These are phyloP conservation scores for Mycena vitilis DNA, from an alignment of 768 basidiomycete genomes.

Conservation along the genomic window DNA sequence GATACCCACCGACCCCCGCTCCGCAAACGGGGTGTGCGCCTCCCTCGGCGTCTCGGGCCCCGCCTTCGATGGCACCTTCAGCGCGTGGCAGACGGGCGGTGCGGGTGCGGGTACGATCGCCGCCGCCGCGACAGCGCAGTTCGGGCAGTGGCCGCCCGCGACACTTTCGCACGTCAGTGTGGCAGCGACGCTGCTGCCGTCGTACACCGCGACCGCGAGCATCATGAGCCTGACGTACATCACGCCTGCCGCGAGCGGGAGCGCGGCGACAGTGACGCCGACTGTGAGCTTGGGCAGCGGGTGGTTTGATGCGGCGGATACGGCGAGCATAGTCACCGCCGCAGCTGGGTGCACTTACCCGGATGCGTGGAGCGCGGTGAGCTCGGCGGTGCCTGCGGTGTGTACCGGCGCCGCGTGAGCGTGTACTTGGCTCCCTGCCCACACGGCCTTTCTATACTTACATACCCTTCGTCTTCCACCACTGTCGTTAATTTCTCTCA, in stretches of 20 bases:
- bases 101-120: conserved; percentile 5
- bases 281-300: not conserved
- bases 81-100: conserved; percentile 3
- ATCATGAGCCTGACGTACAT: not conserved
- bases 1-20: conserved; percentile 9
- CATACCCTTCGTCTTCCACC: not conserved
- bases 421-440: not conserved
- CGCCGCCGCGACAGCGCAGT: not conserved
- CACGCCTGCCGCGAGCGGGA: not conserved
- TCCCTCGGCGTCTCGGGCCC: not conserved
- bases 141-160: not conserved
- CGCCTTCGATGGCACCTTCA: not conserved
- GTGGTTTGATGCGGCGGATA: not conserved
- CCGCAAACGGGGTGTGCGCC: not conserved
- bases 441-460: too few species aligned
- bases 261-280: conserved; percentile 1
- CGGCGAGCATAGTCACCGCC: not conserved
- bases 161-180: not conserved
- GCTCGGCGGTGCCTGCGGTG: not conserved
- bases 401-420: not conserved
- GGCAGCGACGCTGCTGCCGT: not conserved
- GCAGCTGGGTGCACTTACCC: conserved; percentile 1
- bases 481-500: too few species aligned
- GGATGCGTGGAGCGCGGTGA: conserved; percentile 2
- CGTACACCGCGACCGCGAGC: not conserved